Evolutionary conservation across 495 filamentous ascomycete species (phyloP).

Genomic region (Aspergillus indologenus): DNA sequence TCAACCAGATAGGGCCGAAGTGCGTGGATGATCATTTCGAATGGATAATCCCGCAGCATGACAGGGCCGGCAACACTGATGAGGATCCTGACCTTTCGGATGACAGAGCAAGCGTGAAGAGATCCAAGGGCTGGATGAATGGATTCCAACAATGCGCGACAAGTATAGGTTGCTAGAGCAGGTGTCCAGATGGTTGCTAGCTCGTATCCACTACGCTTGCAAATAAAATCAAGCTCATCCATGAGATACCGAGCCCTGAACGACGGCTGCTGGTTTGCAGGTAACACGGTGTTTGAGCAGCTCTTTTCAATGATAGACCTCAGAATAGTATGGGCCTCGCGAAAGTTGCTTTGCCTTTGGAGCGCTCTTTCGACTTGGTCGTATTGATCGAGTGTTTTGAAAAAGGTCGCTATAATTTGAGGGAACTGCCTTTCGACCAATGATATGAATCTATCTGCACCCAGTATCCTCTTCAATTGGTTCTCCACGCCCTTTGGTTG

Average conservation of each 20-base stretch:
- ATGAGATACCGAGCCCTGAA: slow-evolving; percentile 75
- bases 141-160: slow-evolving; percentile 72
- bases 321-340: slow-evolving; percentile 59
- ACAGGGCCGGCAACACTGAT: slow-evolving; percentile 71
- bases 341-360: slow-evolving; percentile 57
- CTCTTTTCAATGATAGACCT: slow-evolving; percentile 62
- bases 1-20: slow-evolving; percentile 77
- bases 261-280: slow-evolving; percentile 77
- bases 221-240: slow-evolving; percentile 72
- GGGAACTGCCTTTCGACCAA: slow-evolving; percentile 67
- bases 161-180: slow-evolving; percentile 67
- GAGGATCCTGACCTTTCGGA: slow-evolving; percentile 81
- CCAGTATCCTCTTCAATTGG: slow-evolving; percentile 65
- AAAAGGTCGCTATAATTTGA: slow-evolving; percentile 69
- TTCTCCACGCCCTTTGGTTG: slow-evolving; percentile 62
- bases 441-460: slow-evolving; percentile 57
- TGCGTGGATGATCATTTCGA: slow-evolving; percentile 89
- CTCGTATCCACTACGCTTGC: slow-evolving; percentile 63
- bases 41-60: slow-evolving; percentile 71
- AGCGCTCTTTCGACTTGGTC: slow-evolving; percentile 74
- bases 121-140: slow-evolving; percentile 87
- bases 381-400: slow-evolving; percentile 66
- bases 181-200: slow-evolving; percentile 70
- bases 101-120: slow-evolving; percentile 76
- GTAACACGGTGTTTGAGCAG: slow-evolving; percentile 55